Percentiles rank a stretch among this genome's conserved stretches.
Evolutionary conservation across 2,329 filamentous ascomycete species (phyloP).

Genomic region (Sporothrix euskadiensis): DNA sequence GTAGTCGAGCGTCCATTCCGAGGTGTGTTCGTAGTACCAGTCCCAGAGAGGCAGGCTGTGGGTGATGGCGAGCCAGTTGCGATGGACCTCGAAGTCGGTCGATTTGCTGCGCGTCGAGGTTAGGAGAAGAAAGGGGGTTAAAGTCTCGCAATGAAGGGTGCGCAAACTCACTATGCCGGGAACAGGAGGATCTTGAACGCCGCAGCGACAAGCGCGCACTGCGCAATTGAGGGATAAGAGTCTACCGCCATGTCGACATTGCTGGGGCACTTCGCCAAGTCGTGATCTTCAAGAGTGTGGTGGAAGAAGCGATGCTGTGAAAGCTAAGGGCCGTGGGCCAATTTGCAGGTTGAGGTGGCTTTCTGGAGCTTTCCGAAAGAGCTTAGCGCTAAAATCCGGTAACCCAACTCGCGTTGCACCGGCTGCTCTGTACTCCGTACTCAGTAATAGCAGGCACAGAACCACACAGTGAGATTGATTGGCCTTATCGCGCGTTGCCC

Average conservation of each 20-base stretch:
- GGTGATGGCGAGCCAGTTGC: constrained; percentile 97
- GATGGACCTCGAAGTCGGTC: constrained; percentile 97
- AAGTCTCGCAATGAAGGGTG: neutral
- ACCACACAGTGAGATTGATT: neutral
- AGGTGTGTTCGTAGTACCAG: constrained; percentile 98
- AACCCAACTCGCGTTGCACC: neutral
- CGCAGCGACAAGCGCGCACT: constrained; percentile 82
- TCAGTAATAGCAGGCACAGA: neutral
- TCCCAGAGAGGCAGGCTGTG: constrained; percentile 80
- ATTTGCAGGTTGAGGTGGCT: constrained; percentile 1
- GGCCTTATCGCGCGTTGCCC: neutral
- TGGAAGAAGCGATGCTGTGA: neutral
- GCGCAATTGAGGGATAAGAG: constrained; percentile 79
- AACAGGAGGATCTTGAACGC: constrained; percentile 91
- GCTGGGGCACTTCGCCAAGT: constrained; percentile 12
- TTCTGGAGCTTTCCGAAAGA: constrained; percentile 24
- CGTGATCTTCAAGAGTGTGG: neutral
- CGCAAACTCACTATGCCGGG: constrained; percentile 78
- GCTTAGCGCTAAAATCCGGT: constrained; percentile 24
- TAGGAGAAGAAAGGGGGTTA: neutral
- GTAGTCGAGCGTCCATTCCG: constrained; percentile 99
- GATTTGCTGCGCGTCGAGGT: constrained; percentile 70
- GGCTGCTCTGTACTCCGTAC: neutral
- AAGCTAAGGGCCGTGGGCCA: neutral
- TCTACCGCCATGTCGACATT: constrained; percentile 63